A percentile compares a stretch with the other conserved stretches of the same genome.
Evolutionary conservation across 352 stramenopile species (phyloP).

Genomic region (Phytophthora quininea): DNA sequence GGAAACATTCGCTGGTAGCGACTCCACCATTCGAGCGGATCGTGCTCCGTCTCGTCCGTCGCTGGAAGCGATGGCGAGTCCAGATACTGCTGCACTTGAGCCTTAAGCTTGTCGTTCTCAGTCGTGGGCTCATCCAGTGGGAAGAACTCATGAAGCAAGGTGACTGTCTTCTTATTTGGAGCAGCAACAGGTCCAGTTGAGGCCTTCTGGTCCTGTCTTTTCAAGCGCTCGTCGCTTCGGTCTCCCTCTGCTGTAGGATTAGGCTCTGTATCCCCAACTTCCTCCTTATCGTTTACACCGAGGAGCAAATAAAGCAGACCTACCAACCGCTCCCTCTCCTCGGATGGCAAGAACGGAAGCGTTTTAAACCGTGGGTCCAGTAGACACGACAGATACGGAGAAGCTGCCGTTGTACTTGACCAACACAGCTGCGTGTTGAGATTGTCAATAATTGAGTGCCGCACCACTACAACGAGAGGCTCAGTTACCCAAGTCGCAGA

Average conservation of each 20-base stretch:
- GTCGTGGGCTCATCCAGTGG: slow-evolving; percentile 56
- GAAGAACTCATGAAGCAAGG: slow-evolving; percentile 69
- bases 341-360: slow-evolving; percentile 63
- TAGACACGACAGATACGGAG: slow-evolving; percentile 70
- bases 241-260: slow-evolving; percentile 11
- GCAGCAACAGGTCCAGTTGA: slow-evolving; percentile 1
- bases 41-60: slow-evolving; percentile 73
- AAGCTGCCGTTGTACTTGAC: slow-evolving; percentile 50
- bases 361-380: slow-evolving; percentile 80
- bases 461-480: slow-evolving; percentile 62
- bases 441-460: slow-evolving; percentile 57
- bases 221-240: slow-evolving; percentile 29
- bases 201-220: slow-evolving; percentile 28
- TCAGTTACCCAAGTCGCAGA: slow-evolving; percentile 68
- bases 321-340: slow-evolving; percentile 58
- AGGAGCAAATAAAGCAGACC: slow-evolving; percentile 63
- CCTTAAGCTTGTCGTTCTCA: slow-evolving; percentile 63
- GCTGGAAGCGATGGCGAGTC: slow-evolving; percentile 68
- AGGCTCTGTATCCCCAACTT: slow-evolving; percentile 23
- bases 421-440: slow-evolving; percentile 63
- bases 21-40: slow-evolving; percentile 86
- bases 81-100: slow-evolving; percentile 74
- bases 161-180: slow-evolving; percentile 29
- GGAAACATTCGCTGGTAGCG: slow-evolving; percentile 75
- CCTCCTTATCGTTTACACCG: slow-evolving; percentile 43